Evolutionary conservation across 177 flowering plant species (phyloP), one percentile per base, ranked within the genome.

Genomic region (Vitis hybrid): DNA sequence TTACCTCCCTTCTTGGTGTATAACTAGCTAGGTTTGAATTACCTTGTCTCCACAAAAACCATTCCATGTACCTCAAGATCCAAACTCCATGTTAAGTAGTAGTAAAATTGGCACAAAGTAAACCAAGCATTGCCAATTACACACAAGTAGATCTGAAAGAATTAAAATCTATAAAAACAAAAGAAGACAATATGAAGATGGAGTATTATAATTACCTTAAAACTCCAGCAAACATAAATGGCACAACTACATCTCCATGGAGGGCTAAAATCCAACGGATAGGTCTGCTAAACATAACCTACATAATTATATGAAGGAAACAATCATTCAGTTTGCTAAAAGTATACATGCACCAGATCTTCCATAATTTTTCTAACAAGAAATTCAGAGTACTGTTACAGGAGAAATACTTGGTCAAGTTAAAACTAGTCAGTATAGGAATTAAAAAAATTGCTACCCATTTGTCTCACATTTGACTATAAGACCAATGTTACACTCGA

Each of bases 231-330:
- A 82, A 90, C n/a, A 64, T 75, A 77, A 95, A 88, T 13, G 99
- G 99, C 50, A 95, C 86, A 70, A 87, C 83, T 49, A 73, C 81
- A 78, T 89, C 89, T 67, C 99, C 99, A 75, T 90, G 96, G 58
- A 95, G 88, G 52, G 99, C 93, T 86, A 91, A 79, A 76, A 95
- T 86, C 99, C 99, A 95, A 45, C 98, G 96, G 67, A 95, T 81
- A 10, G 99, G 99, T 77, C 99, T 83, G 81, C 98, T 95, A 80
- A 93, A 95, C 83, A 87, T 78, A 63, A 91, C 82, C 99, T 94
- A 67, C 71, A 85, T 52, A 51, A 60, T 10, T 64, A 70, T 18
- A 62, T 57, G 2, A 58, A 67, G 49, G 53, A 62, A 68, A 57
- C 12, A 63, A 3, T 16, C 50, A 62, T 13, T 14, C 52, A 64